Evolutionary conservation across 768 basidiomycete species (phyloP).

Genomic region (Agrocybe praecox): DNA sequence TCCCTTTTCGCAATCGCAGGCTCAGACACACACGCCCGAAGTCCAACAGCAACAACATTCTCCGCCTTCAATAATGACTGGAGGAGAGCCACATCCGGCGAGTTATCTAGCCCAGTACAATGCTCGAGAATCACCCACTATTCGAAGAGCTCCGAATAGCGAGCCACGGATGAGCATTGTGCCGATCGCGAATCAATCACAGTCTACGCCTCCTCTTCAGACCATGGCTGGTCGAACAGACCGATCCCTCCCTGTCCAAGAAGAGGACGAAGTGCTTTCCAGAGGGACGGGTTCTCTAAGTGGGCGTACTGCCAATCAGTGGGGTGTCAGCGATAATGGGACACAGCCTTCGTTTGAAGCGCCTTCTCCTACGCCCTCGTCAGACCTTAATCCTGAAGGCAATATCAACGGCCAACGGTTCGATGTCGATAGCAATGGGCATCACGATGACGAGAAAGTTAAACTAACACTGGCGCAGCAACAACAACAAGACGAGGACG

Average conservation of each 20-base stretch:
- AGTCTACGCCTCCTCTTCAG: slow-evolving; percentile 56
- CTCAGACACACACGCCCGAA: slow-evolving; percentile 54
- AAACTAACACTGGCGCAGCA: neutral
- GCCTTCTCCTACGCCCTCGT: slow-evolving; percentile 53
- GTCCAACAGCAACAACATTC: slow-evolving; percentile 50
- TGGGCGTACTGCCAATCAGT: slow-evolving; percentile 33
- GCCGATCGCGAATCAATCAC: slow-evolving; percentile 35
- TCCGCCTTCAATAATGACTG: slow-evolving; percentile 48
- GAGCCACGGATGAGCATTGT: slow-evolving; percentile 30
- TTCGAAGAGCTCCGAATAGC: slow-evolving; percentile 27
- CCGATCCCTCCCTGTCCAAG: slow-evolving; percentile 75
- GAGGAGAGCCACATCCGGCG: slow-evolving; percentile 44
- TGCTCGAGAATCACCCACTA: slow-evolving; percentile 43
- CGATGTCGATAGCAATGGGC: slow-evolving; percentile 31
- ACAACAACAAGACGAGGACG: slow-evolving; percentile 21
- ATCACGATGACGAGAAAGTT: slow-evolving; percentile 43
- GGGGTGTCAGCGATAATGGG: slow-evolving; percentile 22
- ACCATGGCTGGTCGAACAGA: slow-evolving; percentile 59
- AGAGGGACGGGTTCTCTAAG: slow-evolving; percentile 31
- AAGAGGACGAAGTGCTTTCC: slow-evolving; percentile 60
- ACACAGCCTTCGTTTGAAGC: slow-evolving; percentile 32
- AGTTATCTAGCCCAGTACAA: slow-evolving; percentile 47
- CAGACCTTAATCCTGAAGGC: slow-evolving; percentile 54
- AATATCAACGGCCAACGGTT: slow-evolving; percentile 19
- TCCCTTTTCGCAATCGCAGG: slow-evolving; percentile 32